Evolutionary conservation across 805 yeast species (phyloP).

Genomic region (Spathaspora arborariae): DNA sequence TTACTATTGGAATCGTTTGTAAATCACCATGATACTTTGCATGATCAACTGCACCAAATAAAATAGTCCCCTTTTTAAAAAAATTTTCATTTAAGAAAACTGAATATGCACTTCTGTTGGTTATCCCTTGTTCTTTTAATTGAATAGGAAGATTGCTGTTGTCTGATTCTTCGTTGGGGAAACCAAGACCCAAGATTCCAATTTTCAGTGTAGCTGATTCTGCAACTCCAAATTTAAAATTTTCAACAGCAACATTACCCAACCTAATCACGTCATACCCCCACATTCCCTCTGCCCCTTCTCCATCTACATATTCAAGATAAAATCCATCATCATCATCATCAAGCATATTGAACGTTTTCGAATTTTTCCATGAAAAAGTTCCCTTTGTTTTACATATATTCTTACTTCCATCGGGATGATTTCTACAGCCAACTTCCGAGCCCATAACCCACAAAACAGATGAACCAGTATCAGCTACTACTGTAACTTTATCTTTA

Average conservation of each 20-base stretch:
- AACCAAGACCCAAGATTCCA: not conserved
- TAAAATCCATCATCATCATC: slow-evolving; percentile 43
- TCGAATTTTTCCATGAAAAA: slow-evolving; percentile 39
- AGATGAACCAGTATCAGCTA: slow-evolving; percentile 40
- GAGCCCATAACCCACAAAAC: slow-evolving; percentile 33
- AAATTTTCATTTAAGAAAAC: slow-evolving; percentile 21
- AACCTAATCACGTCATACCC: slow-evolving; percentile 60
- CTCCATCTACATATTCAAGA: slow-evolving; percentile 26
- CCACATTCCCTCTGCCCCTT: slow-evolving; percentile 49
- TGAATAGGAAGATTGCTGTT: slow-evolving; percentile 22
- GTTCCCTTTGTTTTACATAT: slow-evolving; percentile 46
- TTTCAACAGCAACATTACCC: slow-evolving; percentile 43
- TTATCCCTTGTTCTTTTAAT: slow-evolving; percentile 24
- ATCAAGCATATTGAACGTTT: slow-evolving; percentile 35
- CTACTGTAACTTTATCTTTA: slow-evolving; percentile 22
- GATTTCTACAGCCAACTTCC: slow-evolving; percentile 7
- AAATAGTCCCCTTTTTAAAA: slow-evolving; percentile 17
- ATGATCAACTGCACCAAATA: slow-evolving; percentile 26
- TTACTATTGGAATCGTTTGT: slow-evolving; percentile 7
- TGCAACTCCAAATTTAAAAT: not conserved
- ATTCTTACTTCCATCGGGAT: slow-evolving; percentile 10
- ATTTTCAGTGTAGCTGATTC: not conserved
- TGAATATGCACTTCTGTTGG: slow-evolving; percentile 27
- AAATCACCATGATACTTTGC: slow-evolving; percentile 22
- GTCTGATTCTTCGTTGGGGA: slow-evolving; percentile 3